A percentile compares a stretch with the other conserved stretches of the same genome.
These are phyloP conservation scores for Corymbia calophylla DNA, from an alignment of 441 rosid genomes.

Conservation along the genomic window DNA sequence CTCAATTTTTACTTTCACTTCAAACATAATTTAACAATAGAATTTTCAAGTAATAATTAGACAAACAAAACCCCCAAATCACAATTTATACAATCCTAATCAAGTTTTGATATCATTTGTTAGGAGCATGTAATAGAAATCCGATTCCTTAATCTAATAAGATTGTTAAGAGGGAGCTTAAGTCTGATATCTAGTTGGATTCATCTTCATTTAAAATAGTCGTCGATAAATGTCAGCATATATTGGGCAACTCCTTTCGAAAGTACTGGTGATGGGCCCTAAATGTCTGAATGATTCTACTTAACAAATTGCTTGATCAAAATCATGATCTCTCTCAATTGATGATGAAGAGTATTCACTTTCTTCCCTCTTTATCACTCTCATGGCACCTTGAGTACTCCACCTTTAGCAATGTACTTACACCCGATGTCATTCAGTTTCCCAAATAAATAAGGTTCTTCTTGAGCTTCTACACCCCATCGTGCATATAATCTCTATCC, in stretches of 20 bases:
- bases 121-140: accelerated
- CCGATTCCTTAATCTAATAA: not conserved
- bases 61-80: not conserved
- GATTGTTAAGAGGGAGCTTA: accelerated
- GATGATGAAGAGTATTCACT: not conserved
- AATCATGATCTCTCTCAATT: accelerated
- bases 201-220: not conserved
- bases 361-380: not conserved
- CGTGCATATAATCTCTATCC: accelerated
- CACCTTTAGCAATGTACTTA: not conserved
- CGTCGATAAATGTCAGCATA: accelerated
- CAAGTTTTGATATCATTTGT: not conserved
- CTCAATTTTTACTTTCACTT: not conserved
- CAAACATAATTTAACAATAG: not conserved
- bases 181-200: not conserved
- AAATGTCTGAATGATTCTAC: not conserved
- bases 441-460: not conserved
- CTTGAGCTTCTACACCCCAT: accelerated
- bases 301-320: not conserved
- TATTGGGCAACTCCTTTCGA: too few species aligned
- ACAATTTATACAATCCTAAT: not conserved
- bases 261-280: accelerated
- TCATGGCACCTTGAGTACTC: accelerated
- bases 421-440: accelerated
- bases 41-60: too few species aligned